Conservation (phyloP, 768 basidiomycete genomes). For the Paxillus rubicundulus region DNA sequence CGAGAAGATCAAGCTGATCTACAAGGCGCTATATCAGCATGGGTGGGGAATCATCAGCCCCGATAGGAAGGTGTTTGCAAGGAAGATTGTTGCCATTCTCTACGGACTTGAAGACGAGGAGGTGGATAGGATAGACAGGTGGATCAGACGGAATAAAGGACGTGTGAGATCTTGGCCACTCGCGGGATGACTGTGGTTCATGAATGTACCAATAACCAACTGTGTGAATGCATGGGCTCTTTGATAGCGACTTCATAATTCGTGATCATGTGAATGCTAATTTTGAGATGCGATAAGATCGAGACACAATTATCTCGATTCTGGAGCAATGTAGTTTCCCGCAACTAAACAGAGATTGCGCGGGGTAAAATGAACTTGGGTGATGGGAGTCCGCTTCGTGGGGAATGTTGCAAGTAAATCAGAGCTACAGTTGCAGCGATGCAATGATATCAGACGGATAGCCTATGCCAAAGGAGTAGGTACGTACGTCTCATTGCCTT, state of each 20-base stretch:
- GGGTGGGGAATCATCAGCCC: constrained; percentile 2
- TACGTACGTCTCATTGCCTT: constrained; percentile 70
- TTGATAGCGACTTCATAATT: not conserved
- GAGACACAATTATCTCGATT: constrained; percentile 39
- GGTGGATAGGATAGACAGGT: constrained; percentile 7
- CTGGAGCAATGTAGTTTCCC: constrained; percentile 67
- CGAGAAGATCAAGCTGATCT: constrained; percentile 7
- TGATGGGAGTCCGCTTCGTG: constrained; percentile 93
- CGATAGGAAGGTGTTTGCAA: constrained; percentile 3
- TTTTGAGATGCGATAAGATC: not conserved
- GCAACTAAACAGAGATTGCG: constrained; percentile 91
- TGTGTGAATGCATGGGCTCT: not conserved
- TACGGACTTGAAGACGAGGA: not conserved
- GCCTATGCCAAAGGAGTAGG: not conserved
- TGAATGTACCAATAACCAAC: not conserved
- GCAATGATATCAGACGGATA: not conserved
- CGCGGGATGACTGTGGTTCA: not conserved
- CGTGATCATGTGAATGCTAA: not conserved
- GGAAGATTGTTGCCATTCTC: constrained; percentile 3
- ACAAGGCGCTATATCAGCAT: not conserved
- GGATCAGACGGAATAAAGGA: constrained; percentile 1
- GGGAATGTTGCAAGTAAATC: constrained; percentile 90
- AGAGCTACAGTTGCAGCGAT: constrained; percentile 44
- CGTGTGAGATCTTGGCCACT: constrained; percentile 3
- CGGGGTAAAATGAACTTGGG: constrained; percentile 90